Evolutionary conservation across 1,284 basidiomycete genomes (phyloP).

Genomic region (Ceratobasidium sp.): DNA sequence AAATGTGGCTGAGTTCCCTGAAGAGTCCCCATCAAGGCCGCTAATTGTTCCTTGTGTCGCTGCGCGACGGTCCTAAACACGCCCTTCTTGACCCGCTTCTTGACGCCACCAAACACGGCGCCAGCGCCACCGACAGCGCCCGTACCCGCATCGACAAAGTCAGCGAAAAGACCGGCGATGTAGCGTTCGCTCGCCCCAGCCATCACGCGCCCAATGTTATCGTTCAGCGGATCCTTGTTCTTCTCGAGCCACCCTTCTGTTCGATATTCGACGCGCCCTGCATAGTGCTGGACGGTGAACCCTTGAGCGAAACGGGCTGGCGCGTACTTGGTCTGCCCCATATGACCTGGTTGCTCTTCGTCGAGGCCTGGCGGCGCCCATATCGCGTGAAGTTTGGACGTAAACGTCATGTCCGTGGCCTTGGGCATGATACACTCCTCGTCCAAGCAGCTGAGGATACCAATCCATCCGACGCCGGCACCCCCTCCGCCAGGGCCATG

Average conservation of each 20-base stretch:
- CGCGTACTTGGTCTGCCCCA: conserved; percentile 84
- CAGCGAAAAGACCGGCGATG: conserved; percentile 85
- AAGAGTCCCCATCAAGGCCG: conserved; percentile 91
- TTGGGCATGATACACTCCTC: conserved; percentile 99
- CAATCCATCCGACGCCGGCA: conserved; percentile 66
- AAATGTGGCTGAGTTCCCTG: conserved; percentile 98
- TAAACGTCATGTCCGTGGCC: conserved; percentile 95
- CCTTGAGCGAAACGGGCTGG: conserved; percentile 92
- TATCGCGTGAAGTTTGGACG: conserved; percentile 85
- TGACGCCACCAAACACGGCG: conserved; percentile 64
- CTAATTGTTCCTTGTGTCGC: conserved; percentile 95
- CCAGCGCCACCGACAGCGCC: conserved; percentile 51
- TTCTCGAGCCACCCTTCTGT: conserved; percentile 99
- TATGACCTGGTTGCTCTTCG: conserved; percentile 66
- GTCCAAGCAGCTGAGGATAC: conserved; percentile 93
- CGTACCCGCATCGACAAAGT: conserved; percentile 70
- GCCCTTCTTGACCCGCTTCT: conserved; percentile 92
- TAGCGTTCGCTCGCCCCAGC: conserved; percentile 86
- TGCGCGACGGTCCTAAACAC: conserved; percentile 97
- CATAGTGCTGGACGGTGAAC: conserved; percentile 97
- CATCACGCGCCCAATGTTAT: conserved; percentile 92
- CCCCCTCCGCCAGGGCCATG: conserved; percentile 46
- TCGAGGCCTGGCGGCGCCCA: conserved; percentile 62
- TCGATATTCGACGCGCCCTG: conserved; percentile 95
- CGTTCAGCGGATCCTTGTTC: conserved; percentile 99